Evolutionary conservation across 331 rosid species (phyloP), one percentile per base, ranked within the genome.

Genomic region (Erythrophleum ivorense): DNA sequence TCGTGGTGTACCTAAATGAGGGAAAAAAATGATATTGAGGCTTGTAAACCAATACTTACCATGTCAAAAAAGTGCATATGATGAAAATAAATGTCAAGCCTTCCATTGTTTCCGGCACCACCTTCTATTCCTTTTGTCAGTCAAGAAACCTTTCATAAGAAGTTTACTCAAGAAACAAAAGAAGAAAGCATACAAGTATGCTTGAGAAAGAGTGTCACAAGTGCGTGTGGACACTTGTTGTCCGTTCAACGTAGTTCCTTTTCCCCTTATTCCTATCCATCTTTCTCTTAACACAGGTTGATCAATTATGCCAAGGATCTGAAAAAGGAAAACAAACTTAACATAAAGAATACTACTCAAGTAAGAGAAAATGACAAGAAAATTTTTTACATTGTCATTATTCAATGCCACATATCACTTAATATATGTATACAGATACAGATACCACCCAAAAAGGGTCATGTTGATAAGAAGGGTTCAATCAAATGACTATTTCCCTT

Each of bases 301-400:
- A 88, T 95, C 94, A 62, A 95, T 90, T 69, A 95, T 84, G 79
- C 99, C 99, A 82, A 95, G 89, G 82, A 95, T 93, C 99, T 95
- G 91, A 75, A 58, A 73, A 74, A 72, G 40, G 19, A 49, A 71
- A 84, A 77, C 80, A 49, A 78, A 69, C 69, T 80, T 54, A 58
- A 58, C 57, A 29, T 64, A 52, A 72, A 52, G 62, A 29, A 68
- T 73, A 75, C 49, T 46, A 76, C 49, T 58, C 43, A 55, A 58
- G 16, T 63, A 80, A 80, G 62, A 46, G 53, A 73, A 36, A n/a
- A 53, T 10, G 40, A 18, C 62, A 63, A n/a, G 36, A 73, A 6
- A 16, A 63, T 16, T 49, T 29, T 63, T 79, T 53, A n/a, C 50
- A 66, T 5, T 16, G 13, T 7, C 48, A 36, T 49, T 58, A 58